phyloP scores from a whole-genome alignment of 306 rosid genomes.

The Astragalus glycyphyllos region DNA sequence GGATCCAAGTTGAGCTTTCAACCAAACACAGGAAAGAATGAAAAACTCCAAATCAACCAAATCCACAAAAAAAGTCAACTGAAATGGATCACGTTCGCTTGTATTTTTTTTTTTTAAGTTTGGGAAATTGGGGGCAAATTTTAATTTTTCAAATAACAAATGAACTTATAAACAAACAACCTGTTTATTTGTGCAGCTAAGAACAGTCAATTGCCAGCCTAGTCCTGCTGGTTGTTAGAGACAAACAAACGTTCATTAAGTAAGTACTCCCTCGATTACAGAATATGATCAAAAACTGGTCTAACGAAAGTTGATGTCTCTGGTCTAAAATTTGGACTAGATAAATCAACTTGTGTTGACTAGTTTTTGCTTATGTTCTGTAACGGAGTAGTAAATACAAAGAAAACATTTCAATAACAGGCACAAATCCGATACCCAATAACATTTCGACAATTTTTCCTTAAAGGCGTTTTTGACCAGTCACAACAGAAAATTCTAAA shows the following conservation, averaged over 20 bases:
- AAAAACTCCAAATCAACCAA: background rate
- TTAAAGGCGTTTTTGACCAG: conserved; percentile 50
- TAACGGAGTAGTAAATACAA: too few relatives aligned
- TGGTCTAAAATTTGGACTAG: too few relatives aligned
- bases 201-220: background rate
- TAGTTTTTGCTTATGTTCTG: too few relatives aligned
- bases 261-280: too few relatives aligned
- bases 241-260: too few relatives aligned
- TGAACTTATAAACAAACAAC: background rate
- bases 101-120: background rate
- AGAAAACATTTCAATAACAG: background rate
- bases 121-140: too few relatives aligned
- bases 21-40: background rate
- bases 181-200: background rate
- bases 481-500: conserved; percentile 54
- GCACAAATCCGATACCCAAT: background rate
- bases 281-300: too few relatives aligned
- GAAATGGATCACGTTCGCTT: background rate
- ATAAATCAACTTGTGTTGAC: too few relatives aligned
- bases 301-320: too few relatives aligned
- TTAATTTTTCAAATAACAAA: too few relatives aligned
- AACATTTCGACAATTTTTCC: conserved; percentile 48
- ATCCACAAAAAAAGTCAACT: background rate
- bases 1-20: background rate
- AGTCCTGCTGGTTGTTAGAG: background rate